Conservation (phyloP, 441 rosid genomes). For the Codiaeum variegatum region DNA sequence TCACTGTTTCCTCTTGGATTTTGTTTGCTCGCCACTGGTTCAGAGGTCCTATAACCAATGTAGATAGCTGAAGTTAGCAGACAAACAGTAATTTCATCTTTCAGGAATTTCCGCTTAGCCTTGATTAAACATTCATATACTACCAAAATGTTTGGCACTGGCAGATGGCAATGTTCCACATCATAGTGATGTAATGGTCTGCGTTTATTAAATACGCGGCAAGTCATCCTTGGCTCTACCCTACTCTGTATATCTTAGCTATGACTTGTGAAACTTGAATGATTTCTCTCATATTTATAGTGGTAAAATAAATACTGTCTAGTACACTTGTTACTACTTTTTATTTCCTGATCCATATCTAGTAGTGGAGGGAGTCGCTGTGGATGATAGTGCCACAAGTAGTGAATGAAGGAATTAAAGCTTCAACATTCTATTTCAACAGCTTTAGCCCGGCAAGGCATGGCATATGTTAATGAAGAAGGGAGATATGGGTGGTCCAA, state of each 20-base stretch:
- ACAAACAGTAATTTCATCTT: not conserved
- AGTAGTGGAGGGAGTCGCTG: not conserved
- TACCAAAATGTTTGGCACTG: not conserved
- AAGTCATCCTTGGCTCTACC: conserved; percentile 17
- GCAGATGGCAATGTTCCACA: not conserved
- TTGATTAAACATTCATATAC: not conserved
- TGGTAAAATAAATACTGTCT: not conserved
- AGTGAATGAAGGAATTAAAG: not conserved
- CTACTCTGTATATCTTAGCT: conserved; percentile 4
- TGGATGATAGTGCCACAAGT: not conserved
- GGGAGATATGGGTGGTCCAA: not conserved
- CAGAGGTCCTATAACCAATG: conserved; percentile 73
- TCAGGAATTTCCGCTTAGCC: not conserved
- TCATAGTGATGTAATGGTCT: not conserved
- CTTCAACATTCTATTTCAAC: conserved; percentile 1
- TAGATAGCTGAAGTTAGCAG: conserved; percentile 26
- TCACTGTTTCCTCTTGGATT: conserved; percentile 61
- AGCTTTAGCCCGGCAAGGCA: not conserved
- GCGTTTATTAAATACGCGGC: not conserved
- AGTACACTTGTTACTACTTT: too few species aligned
- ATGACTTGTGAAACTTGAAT: not conserved
- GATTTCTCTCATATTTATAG: not conserved
- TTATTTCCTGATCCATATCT: not conserved
- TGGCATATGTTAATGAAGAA: not conserved
- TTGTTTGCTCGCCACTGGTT: conserved; percentile 83